Evolutionary conservation across 2,329 filamentous ascomycete species (phyloP), one percentile per base, ranked within the genome.

Genomic region (Diaporthe eres): DNA sequence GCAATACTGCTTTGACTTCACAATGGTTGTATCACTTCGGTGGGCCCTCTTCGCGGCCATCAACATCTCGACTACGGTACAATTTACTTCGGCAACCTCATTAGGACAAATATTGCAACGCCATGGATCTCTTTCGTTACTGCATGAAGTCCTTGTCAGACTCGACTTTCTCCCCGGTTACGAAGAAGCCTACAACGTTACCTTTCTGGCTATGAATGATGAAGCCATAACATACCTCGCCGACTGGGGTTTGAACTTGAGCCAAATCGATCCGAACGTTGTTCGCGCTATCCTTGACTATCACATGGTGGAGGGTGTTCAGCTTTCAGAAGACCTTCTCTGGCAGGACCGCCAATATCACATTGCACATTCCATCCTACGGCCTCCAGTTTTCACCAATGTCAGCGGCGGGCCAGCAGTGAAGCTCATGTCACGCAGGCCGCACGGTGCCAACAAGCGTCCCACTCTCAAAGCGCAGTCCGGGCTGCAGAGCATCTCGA

Each of bases 171-270:
- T 61, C 5, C n/a, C 57, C 22, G 34, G 10, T 42, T 61, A 42
- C 34, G 57, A 61, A 42, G 34, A 42, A 61, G 22, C n/a, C 22
- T 5, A 13, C 57, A n/a, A 61, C 9, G 57, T 61, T 39, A 61
- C 57, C 4, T 61, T 61, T n/a, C 34, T 61, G 57, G 57, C 57
- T n/a, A 61, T 39, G 57, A 39, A 42, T 9, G 17, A 61, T 61
- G 57, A n/a, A 25, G 57, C 57, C 34, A 61, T 61, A 13, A 39
- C 22, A 39, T 61, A 61, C 22, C 57, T 61, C 22, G 57, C 57
- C 34, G 57, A 61, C 57, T 61, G 57, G 57, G 57, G 57, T 25
- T 42, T 61, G 34, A 61, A 61, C 34, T n/a, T 61, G 57, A 61
- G 34, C 12, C 57, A 42, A 39, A 39, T 61, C 34, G 57, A 61